A percentile compares a stretch with the other conserved stretches of the same genome.
Evolutionary conservation across 2,329 filamentous ascomycete genomes (phyloP).

Genomic region (Stemphylium vesicarium): DNA sequence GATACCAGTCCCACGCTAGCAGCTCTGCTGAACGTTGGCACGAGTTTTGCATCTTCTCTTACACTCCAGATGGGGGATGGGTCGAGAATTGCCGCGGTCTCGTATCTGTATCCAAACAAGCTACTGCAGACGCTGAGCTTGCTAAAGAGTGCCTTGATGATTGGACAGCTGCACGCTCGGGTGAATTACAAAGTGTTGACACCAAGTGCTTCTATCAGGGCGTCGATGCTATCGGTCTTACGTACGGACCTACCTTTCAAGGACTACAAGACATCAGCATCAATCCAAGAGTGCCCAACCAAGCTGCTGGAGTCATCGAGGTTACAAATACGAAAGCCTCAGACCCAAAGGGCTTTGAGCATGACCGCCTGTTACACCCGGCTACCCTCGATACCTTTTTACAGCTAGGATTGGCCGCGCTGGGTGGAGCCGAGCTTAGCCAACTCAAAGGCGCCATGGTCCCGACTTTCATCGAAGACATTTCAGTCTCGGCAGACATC

Average conservation of each 20-base stretch:
- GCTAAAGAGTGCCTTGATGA: constrained; percentile 4
- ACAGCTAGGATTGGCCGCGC: constrained; percentile 15
- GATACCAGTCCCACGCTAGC: not conserved
- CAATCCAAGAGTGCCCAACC: not conserved
- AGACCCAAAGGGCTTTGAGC: constrained; percentile 21
- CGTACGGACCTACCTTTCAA: constrained; percentile 22
- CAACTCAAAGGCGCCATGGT: constrained; percentile 15
- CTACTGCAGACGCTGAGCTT: constrained; percentile 3
- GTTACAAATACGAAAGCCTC: constrained; percentile 14
- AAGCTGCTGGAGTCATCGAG: constrained; percentile 12
- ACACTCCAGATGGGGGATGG: constrained; percentile 18
- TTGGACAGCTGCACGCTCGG: not conserved
- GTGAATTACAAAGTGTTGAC: not conserved
- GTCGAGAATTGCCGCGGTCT: constrained; percentile 22
- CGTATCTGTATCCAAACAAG: constrained; percentile 5
- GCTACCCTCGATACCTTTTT: constrained; percentile 24
- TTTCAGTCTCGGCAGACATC: constrained; percentile 14
- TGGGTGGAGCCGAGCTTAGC: constrained; percentile 7
- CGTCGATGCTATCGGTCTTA: constrained; percentile 18
- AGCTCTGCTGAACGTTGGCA: constrained; percentile 9
- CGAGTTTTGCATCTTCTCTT: constrained; percentile 26
- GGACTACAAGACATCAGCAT: constrained; percentile 8
- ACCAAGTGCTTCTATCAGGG: constrained; percentile 10
- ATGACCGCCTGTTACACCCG: constrained; percentile 24
- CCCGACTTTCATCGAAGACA: constrained; percentile 17